Percentiles rank a stretch among this genome's conserved stretches.
Evolutionary conservation across 2,329 filamentous ascomycete species (phyloP).

Genomic region (Fusarium nisikadoi): DNA sequence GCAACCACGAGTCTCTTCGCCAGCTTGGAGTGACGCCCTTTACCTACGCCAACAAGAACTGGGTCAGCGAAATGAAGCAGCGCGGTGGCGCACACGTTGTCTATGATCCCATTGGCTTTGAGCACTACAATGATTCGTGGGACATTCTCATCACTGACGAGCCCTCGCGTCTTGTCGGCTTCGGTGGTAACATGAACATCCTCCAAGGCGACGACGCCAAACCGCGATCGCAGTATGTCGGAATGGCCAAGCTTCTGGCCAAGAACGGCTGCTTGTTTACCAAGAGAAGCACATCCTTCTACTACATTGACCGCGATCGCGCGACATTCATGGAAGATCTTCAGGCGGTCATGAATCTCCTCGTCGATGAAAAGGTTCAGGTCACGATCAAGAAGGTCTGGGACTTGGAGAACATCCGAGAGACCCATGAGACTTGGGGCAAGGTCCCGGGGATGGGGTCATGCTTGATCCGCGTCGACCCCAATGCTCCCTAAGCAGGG

Average conservation of each 20-base stretch:
- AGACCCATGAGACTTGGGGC: conserved; percentile 52
- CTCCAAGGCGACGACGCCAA: conserved; percentile 45
- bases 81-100: conserved; percentile 59
- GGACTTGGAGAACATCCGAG: conserved; percentile 54
- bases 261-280: conserved; percentile 42
- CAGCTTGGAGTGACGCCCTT: conserved; percentile 55
- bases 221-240: conserved; percentile 47
- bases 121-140: conserved; percentile 62
- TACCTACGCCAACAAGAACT: conserved; percentile 60
- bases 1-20: conserved; percentile 56
- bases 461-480: conserved; percentile 46
- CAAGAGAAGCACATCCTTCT: conserved; percentile 50
- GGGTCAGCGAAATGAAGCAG: conserved; percentile 57
- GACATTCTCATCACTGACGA: conserved; percentile 50
- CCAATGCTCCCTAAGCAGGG: conserved; percentile 1
- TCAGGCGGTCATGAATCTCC: conserved; percentile 46
- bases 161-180: conserved; percentile 54
- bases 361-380: conserved; percentile 46
- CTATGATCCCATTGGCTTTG: conserved; percentile 61
- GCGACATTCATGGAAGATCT: conserved; percentile 48
- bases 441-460: conserved; percentile 51
- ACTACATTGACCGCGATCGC: conserved; percentile 50
- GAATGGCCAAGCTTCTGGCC: conserved; percentile 51
- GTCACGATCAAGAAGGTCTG: conserved; percentile 54
- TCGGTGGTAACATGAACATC: conserved; percentile 50